phyloP scores from a whole-genome alignment of 2,329 filamentous ascomycete genomes.

The Microdochium bolleyi region DNA sequence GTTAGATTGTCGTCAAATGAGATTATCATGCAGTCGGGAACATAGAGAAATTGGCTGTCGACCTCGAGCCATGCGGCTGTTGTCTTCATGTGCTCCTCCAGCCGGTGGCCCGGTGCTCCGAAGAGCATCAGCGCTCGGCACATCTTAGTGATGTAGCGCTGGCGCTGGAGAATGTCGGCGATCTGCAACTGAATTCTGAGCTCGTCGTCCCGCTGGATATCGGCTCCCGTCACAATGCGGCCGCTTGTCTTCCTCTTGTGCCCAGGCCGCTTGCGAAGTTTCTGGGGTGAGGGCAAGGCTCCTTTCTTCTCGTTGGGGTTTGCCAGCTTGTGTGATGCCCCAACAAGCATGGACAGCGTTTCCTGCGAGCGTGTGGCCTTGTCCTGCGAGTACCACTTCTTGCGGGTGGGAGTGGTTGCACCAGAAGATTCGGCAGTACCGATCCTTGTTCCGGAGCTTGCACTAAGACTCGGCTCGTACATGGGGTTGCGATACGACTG shows the following conservation, averaged over 20 bases:
- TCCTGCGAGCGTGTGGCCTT: conserved; percentile 29
- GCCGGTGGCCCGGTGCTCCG: conserved; percentile 81
- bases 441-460: neutral
- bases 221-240: conserved; percentile 20
- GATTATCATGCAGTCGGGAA: conserved; percentile 90
- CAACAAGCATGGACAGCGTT: conserved; percentile 30
- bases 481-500: conserved; percentile 11
- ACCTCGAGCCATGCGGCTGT: conserved; percentile 83
- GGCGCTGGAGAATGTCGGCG: conserved; percentile 64
- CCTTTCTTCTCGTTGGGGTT: conserved; percentile 10
- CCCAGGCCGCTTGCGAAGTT: conserved; percentile 12
- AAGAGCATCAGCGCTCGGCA: conserved; percentile 84
- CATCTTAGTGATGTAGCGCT: conserved; percentile 76
- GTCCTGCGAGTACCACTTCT: conserved; percentile 32
- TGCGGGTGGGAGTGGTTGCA: conserved; percentile 25
- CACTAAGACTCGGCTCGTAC: conserved; percentile 1
- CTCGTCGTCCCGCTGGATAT: conserved; percentile 29
- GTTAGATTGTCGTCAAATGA: conserved; percentile 70
- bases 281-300: conserved; percentile 7
- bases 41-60: conserved; percentile 81
- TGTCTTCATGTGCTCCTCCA: conserved; percentile 91
- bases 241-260: conserved; percentile 23
- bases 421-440: conserved; percentile 17
- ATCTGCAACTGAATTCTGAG: conserved; percentile 42
- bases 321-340: conserved; percentile 11